Percentiles rank a stretch among this genome's conserved stretches.
Evolutionary conservation across 2,329 filamentous ascomycete species (phyloP).

Genomic region (Colletotrichum siamense): DNA sequence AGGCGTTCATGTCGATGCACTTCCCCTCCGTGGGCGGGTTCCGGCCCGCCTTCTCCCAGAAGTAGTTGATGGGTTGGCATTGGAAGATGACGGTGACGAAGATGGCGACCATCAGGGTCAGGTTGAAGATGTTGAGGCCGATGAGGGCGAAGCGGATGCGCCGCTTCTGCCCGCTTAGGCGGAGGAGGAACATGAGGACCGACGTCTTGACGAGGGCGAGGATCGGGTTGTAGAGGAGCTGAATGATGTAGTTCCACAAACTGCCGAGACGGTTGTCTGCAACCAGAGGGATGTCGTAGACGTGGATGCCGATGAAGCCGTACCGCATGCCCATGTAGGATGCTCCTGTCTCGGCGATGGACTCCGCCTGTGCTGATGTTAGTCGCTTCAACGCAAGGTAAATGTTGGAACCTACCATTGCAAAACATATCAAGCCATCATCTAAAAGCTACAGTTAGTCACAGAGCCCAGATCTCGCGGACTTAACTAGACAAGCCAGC

Average conservation of each 20-base stretch:
- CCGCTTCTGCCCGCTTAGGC: slow-evolving; percentile 35
- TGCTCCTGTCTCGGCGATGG: slow-evolving; percentile 12
- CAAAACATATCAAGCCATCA: slow-evolving; percentile 16
- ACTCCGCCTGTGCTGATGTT: neutral
- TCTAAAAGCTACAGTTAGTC: neutral
- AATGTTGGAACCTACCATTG: neutral
- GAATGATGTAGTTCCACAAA: slow-evolving; percentile 36
- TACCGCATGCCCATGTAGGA: slow-evolving; percentile 14
- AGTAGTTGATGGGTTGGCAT: slow-evolving; percentile 42
- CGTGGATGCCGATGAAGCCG: slow-evolving; percentile 12
- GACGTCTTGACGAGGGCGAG: slow-evolving; percentile 40
- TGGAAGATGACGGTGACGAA: slow-evolving; percentile 45
- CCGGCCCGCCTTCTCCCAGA: slow-evolving; percentile 32
- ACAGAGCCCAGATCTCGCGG: neutral
- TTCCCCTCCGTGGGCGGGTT: slow-evolving; percentile 10
- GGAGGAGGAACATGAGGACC: slow-evolving; percentile 37
- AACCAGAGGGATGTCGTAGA: slow-evolving; percentile 8
- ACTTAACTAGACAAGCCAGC: neutral
- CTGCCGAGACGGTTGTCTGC: slow-evolving; percentile 3
- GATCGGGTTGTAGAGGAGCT: slow-evolving; percentile 40
- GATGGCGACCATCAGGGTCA: slow-evolving; percentile 37
- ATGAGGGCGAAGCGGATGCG: slow-evolving; percentile 31
- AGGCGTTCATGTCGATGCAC: slow-evolving; percentile 14
- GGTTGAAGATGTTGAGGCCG: slow-evolving; percentile 39
- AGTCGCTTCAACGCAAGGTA: neutral